phyloP scores from a whole-genome alignment of 495 filamentous ascomycete genomes.

The Friedmanniomyces endolithicus region DNA sequence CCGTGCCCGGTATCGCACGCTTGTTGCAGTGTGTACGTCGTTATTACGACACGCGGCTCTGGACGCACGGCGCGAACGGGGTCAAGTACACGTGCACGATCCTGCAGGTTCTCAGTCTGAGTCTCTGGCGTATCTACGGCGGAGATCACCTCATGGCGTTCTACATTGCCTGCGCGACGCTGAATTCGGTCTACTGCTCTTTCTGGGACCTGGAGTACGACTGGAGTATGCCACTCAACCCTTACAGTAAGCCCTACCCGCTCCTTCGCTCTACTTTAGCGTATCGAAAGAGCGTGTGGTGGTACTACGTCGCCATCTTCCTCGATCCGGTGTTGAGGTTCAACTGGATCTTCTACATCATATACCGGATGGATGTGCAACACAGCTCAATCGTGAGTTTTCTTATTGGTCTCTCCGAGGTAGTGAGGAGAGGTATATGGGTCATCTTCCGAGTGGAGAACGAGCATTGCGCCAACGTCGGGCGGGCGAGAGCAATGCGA shows the following conservation, averaged over 20 bases:
- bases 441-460: conserved; percentile 89
- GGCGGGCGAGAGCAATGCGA: conserved; percentile 66
- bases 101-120: conserved; percentile 12
- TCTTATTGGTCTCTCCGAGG: conserved; percentile 60
- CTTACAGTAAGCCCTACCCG: conserved; percentile 26
- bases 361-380: conserved; percentile 63
- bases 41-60: conserved; percentile 74
- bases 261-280: conserved; percentile 72
- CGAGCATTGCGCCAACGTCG: conserved; percentile 47
- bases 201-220: conserved; percentile 99
- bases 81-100: conserved; percentile 86
- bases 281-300: conserved; percentile 40
- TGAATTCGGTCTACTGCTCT: conserved; percentile 72
- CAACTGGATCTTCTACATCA: conserved; percentile 90
- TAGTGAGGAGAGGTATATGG: conserved; percentile 77
- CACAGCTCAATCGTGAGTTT: conserved; percentile 72
- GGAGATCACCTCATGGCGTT: conserved; percentile 43
- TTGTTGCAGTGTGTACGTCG: conserved; percentile 81
- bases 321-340: conserved; percentile 83
- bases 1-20: conserved; percentile 76
- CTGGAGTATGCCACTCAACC: conserved; percentile 43
- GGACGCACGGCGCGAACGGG: conserved; percentile 86
- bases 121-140: conserved; percentile 48
- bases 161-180: conserved; percentile 64
- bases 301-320: conserved; percentile 75